phyloP scores from a whole-genome alignment of 306 rosid genomes.

The Vigna nakashimae region DNA sequence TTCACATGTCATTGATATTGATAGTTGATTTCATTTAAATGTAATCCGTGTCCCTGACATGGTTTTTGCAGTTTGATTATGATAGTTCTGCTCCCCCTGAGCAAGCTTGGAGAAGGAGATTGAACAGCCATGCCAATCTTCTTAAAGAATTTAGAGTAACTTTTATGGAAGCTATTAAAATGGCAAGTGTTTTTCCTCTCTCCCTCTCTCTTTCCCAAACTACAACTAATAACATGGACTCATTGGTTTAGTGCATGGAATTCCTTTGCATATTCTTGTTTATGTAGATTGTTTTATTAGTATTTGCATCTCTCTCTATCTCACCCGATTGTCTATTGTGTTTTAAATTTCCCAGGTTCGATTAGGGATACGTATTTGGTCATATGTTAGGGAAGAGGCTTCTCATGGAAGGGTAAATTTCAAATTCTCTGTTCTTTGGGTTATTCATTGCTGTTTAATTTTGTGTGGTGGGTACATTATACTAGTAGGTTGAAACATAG shows the following conservation, averaged over 20 bases:
- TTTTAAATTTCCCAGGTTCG: conserved; percentile 70
- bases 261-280: conserved; percentile 19
- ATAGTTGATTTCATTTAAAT: neutral
- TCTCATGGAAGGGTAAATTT: conserved; percentile 97
- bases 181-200: conserved; percentile 64
- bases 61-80: conserved; percentile 73
- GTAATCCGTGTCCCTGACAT: conserved; percentile 35
- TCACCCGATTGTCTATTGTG: conserved; percentile 33
- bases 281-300: conserved; percentile 2
- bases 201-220: conserved; percentile 28
- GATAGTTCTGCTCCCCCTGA: conserved; percentile 98
- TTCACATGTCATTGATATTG: neutral
- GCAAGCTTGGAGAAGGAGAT: conserved; percentile 98
- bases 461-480: neutral
- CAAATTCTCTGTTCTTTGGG: conserved; percentile 27
- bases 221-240: conserved; percentile 22
- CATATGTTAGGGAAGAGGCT: conserved; percentile 98
- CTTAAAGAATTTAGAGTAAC: conserved; percentile 95
- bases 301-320: conserved; percentile 2
- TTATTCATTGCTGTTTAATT: conserved; percentile 14
- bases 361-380: conserved; percentile 93
- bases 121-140: conserved; percentile 90
- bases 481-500: conserved; percentile 41
- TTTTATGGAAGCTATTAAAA: conserved; percentile 89
- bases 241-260: conserved; percentile 28